These are phyloP conservation scores for Candida coleopterorum DNA, from an alignment of 805 yeast species.

Conservation along the genomic window DNA sequence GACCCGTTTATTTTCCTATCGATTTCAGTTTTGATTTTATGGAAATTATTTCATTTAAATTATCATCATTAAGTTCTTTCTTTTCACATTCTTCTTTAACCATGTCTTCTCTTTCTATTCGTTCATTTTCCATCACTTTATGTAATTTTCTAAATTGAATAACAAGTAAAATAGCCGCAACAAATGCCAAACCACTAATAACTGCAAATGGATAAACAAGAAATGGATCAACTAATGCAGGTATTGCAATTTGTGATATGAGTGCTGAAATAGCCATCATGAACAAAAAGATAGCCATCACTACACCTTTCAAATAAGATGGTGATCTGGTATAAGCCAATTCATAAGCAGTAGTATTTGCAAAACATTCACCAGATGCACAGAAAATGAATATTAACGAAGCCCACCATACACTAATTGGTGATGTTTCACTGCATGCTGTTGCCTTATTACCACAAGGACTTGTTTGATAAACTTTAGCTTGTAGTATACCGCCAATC, in stretches of 20 bases:
- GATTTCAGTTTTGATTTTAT: not conserved
- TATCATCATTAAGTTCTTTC: not conserved
- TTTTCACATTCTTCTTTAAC: not conserved
- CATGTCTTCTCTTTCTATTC: conserved; percentile 20
- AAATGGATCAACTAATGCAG: conserved; percentile 38
- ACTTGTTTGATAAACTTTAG: conserved; percentile 41
- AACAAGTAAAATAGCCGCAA: conserved; percentile 27
- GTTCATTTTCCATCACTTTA: conserved; percentile 34
- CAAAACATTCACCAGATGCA: conserved; percentile 52
- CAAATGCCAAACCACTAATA: conserved; percentile 31
- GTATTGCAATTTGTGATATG: conserved; percentile 37
- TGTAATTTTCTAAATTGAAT: conserved; percentile 35
- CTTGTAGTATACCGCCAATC: conserved; percentile 48
- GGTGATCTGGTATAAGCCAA: conserved; percentile 52
- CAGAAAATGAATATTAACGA: conserved; percentile 29
- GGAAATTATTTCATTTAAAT: conserved; percentile 1
- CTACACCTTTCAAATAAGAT: conserved; percentile 45
- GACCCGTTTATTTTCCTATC: not conserved
- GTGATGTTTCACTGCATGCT: conserved; percentile 25
- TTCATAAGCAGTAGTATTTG: conserved; percentile 48
- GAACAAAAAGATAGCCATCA: conserved; percentile 42
- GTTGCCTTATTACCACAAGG: conserved; percentile 50
- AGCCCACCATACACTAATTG: conserved; percentile 28
- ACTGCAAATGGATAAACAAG: conserved; percentile 39
- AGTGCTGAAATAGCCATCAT: conserved; percentile 47